Conservation (phyloP, 257 asterid species). For the Solanum dulcamara region DNA sequence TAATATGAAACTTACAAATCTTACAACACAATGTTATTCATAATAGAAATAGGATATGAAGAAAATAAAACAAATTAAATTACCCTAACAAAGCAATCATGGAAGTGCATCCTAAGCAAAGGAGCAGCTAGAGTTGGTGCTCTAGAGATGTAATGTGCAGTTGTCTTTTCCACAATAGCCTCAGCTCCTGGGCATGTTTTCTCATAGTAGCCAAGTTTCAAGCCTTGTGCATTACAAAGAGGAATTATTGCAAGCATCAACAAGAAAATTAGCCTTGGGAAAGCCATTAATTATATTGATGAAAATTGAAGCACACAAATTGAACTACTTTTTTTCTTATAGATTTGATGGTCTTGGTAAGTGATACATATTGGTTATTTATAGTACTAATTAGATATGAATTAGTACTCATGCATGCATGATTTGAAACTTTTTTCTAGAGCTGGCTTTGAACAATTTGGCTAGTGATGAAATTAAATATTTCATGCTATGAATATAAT, state of each 20-base stretch:
- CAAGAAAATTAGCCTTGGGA: background rate
- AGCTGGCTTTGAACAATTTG: background rate
- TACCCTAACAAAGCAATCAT: slow-evolving; percentile 45
- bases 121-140: slow-evolving; percentile 9
- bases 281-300: background rate
- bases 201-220: background rate
- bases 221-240: background rate
- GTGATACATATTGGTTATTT: background rate
- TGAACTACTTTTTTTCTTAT: background rate
- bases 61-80: background rate
- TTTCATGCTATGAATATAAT: background rate
- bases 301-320: background rate
- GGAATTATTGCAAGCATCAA: background rate
- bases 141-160: background rate
- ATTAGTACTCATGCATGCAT: background rate
- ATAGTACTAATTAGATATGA: background rate
- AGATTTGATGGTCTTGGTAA: background rate
- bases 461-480: background rate
- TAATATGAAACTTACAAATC: too few relatives aligned
- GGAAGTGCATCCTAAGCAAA: slow-evolving; percentile 31
- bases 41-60: too few relatives aligned
- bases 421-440: background rate
- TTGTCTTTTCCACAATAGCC: background rate
- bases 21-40: too few relatives aligned
- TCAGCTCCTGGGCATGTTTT: slow-evolving; percentile 3